Conservation (phyloP, 306 rosid genomes). For the Benincasa hispida region DNA sequence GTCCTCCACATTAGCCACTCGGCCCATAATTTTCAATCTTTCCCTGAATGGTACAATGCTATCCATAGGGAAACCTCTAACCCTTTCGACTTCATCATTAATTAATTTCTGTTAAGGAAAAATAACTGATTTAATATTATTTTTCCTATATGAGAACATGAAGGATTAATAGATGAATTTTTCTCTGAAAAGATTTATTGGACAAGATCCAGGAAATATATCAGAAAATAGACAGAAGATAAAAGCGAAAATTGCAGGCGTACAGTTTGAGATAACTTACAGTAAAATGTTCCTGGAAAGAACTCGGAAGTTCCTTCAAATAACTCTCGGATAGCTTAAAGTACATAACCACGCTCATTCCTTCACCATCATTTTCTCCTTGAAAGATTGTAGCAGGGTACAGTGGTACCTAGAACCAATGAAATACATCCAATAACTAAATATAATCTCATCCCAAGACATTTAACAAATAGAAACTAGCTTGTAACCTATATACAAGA, state of each 20-base stretch:
- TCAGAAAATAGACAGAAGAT: background rate
- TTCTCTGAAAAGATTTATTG: background rate
- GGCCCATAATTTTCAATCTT: conserved; percentile 78
- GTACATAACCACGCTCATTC: conserved; percentile 82
- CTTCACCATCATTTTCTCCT: conserved; percentile 91
- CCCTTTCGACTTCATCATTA: conserved; percentile 95
- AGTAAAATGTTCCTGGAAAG: conserved; percentile 55
- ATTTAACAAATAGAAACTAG: background rate
- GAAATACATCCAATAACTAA: background rate
- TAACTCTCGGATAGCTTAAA: conserved; percentile 71
- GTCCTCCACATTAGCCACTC: conserved; percentile 66
- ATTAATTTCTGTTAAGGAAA: conserved; percentile 54
- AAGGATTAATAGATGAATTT: background rate
- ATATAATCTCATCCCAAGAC: background rate
- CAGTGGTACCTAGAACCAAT: conserved; percentile 56
- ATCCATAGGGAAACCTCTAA: conserved; percentile 85
- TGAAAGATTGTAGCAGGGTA: conserved; percentile 74
- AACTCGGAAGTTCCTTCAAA: conserved; percentile 58
- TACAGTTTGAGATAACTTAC: conserved; percentile 34
- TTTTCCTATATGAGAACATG: background rate
- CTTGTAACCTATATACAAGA: background rate
- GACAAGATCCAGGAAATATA: background rate
- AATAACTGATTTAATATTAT: background rate
- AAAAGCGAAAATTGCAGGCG: background rate
- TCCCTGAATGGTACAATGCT: conserved; percentile 78